Evolutionary conservation across 768 basidiomycete genomes (phyloP).

Genomic region (Kwoniella dejecticola): DNA sequence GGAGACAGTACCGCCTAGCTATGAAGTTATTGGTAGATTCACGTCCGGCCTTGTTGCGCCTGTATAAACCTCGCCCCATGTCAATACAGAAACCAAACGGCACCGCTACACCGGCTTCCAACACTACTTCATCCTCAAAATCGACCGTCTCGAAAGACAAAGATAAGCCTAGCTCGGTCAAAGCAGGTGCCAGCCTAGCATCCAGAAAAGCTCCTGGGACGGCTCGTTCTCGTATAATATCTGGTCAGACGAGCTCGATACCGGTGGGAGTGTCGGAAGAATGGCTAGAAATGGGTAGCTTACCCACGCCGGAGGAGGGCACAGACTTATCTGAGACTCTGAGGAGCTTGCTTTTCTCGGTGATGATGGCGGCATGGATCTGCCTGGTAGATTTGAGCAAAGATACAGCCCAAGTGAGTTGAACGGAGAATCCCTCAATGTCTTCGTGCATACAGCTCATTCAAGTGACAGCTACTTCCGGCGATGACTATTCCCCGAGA

Average conservation of each 20-base stretch:
- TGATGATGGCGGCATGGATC: conserved; percentile 31
- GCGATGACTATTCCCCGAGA: neutral
- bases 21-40: conserved; percentile 21
- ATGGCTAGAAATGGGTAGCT: conserved; percentile 20
- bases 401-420: conserved; percentile 12
- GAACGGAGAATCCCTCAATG: too few species aligned
- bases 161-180: neutral
- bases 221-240: too few species aligned
- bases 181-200: neutral
- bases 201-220: too few species aligned
- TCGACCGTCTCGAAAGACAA: neutral
- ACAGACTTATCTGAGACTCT: conserved; percentile 11
- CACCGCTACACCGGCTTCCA: neutral
- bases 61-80: conserved; percentile 14
- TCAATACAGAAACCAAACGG: too few species aligned
- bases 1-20: conserved; percentile 26
- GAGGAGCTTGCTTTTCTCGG: conserved; percentile 22
- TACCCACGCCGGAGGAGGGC: conserved; percentile 15
- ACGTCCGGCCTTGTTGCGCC: conserved; percentile 18
- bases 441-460: conserved; percentile 1
- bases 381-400: conserved; percentile 11
- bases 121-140: neutral
- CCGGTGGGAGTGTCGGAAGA: conserved; percentile 1
- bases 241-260: neutral
- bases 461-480: neutral